phyloP scores from a whole-genome alignment of 2,329 filamentous ascomycete genomes.

The Cladophialophora carrionii region DNA sequence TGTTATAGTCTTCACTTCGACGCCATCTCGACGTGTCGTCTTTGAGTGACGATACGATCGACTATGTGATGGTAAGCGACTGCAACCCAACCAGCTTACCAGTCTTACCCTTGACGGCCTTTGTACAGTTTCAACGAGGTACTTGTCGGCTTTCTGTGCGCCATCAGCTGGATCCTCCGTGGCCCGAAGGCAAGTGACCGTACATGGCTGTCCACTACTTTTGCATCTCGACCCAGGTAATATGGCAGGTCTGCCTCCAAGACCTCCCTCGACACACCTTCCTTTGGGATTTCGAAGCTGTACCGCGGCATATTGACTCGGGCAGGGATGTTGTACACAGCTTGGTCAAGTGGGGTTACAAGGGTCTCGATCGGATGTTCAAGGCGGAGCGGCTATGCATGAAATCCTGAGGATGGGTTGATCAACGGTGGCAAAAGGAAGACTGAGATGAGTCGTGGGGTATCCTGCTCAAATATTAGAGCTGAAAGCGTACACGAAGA shows the following conservation, averaged over 20 bases:
- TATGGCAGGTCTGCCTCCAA: conserved; percentile 24
- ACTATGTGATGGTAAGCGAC: conserved; percentile 8
- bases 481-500: conserved; percentile 10
- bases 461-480: conserved; percentile 16
- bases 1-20: conserved; percentile 20
- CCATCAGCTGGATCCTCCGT: conserved; percentile 8
- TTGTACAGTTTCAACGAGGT: conserved; percentile 21
- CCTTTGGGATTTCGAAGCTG: conserved; percentile 16
- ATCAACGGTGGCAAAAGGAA: conserved; percentile 24
- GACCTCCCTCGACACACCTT: conserved; percentile 26
- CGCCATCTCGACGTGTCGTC: conserved; percentile 28
- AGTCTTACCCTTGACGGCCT: conserved; percentile 16
- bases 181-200: background rate
- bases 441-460: conserved; percentile 13
- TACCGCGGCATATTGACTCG: conserved; percentile 20
- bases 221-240: conserved; percentile 27
- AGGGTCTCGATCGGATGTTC: background rate
- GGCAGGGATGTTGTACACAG: background rate
- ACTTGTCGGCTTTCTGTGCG: conserved; percentile 18
- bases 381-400: conserved; percentile 17
- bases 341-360: conserved; percentile 2
- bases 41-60: conserved; percentile 21
- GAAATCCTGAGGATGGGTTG: conserved; percentile 5
- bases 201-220: conserved; percentile 24
- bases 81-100: background rate